Evolutionary conservation across 2,329 filamentous ascomycete genomes (phyloP).

Genomic region (Dichotomopilus funicola): DNA sequence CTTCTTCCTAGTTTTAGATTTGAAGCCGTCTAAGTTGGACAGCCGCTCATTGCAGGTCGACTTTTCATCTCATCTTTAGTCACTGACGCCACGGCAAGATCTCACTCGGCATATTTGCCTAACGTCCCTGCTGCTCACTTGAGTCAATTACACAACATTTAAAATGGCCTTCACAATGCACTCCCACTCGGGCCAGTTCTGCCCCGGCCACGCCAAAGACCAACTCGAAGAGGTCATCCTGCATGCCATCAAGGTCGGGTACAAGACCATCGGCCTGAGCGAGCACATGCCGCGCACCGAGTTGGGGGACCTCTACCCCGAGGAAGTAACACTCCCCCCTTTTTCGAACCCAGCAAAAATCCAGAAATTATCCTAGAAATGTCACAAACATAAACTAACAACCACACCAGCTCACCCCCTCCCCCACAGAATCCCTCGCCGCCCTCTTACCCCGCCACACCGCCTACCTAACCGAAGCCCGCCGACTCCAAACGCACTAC

Average conservation of each 20-base stretch:
- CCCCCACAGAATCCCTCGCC: constrained; percentile 43
- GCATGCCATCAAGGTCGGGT: constrained; percentile 69
- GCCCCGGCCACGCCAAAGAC: constrained; percentile 79
- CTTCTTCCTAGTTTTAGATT: not conserved
- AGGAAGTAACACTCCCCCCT: constrained; percentile 51
- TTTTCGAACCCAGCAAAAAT: no score
- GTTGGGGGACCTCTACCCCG: constrained; percentile 76
- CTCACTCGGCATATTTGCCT: not conserved
- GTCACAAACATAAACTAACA: no score
- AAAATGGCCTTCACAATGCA: constrained; percentile 95
- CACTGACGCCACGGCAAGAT: not conserved
- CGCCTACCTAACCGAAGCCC: constrained; percentile 69
- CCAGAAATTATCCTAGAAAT: no score
- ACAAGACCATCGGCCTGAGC: constrained; percentile 78
- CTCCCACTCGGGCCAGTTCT: constrained; percentile 97
- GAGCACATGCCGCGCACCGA: constrained; percentile 88
- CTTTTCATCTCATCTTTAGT: no score
- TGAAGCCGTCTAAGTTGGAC: not conserved
- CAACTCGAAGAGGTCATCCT: constrained; percentile 77
- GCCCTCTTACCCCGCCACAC: constrained; percentile 52
- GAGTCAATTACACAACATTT: not conserved
- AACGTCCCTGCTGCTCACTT: not conserved
- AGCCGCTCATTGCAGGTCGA: not conserved
- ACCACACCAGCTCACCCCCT: constrained; percentile 39
- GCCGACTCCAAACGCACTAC: constrained; percentile 65